Evolutionary conservation across 2,329 filamentous ascomycete species (phyloP).

Genomic region (Xylaria sp.): DNA sequence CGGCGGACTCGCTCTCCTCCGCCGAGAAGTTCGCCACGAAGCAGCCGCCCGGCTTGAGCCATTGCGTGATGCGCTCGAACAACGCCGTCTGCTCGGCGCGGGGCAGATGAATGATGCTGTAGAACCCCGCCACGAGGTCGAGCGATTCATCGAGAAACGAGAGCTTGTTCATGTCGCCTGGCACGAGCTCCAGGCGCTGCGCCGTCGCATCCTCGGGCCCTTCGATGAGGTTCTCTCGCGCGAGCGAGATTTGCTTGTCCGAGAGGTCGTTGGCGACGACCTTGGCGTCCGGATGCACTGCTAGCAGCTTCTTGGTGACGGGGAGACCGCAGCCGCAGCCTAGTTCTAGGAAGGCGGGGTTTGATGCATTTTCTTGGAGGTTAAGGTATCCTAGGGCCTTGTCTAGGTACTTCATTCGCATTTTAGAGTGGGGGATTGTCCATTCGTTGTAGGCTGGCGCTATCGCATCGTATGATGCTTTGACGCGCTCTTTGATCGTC

Average conservation of each 20-base stretch:
- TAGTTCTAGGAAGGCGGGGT: conserved; percentile 53
- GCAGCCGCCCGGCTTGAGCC: conserved; percentile 63
- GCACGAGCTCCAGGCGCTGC: conserved; percentile 45
- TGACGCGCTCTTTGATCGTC: conserved; percentile 54
- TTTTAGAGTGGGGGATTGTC: conserved; percentile 49
- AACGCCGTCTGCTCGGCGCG: conserved; percentile 61
- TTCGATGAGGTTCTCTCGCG: conserved; percentile 42
- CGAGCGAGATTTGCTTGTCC: conserved; percentile 52
- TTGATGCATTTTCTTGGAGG: background rate
- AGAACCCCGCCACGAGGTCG: conserved; percentile 63
- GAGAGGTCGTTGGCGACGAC: conserved; percentile 58
- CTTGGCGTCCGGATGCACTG: conserved; percentile 32
- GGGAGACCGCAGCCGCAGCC: conserved; percentile 57
- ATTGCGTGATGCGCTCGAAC: conserved; percentile 56
- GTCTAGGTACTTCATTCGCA: conserved; percentile 52
- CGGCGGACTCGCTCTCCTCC: conserved; percentile 45
- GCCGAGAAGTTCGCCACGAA: conserved; percentile 61
- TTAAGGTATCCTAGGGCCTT: conserved; percentile 48
- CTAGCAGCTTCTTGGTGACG: conserved; percentile 51
- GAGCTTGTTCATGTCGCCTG: conserved; percentile 56
- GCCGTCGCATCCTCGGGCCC: conserved; percentile 10
- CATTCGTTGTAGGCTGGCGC: conserved; percentile 55
- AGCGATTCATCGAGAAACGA: conserved; percentile 51
- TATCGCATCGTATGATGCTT: conserved; percentile 55
- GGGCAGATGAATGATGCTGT: conserved; percentile 66